phyloP scores from a whole-genome alignment of 2,329 filamentous ascomycete species.

The Aspergillus amoenus region DNA sequence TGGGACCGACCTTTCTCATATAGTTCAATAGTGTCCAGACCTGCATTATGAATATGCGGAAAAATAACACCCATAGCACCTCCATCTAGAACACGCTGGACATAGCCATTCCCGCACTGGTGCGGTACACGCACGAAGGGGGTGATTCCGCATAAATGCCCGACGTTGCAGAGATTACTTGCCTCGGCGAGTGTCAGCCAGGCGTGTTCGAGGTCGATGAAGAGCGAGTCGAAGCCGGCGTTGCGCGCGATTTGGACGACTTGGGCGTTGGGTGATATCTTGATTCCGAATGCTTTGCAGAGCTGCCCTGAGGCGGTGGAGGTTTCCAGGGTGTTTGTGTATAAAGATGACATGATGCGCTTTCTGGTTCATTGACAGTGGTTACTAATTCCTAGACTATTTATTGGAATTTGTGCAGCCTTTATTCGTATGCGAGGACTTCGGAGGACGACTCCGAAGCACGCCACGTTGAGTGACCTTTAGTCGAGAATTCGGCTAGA shows the following conservation, averaged over 20 bases:
- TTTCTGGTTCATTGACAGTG: too few species aligned
- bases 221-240: background rate
- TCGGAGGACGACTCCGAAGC: background rate
- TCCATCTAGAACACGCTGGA: constrained; percentile 32
- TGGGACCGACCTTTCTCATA: background rate
- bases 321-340: background rate
- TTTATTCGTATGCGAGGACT: background rate
- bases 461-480: background rate
- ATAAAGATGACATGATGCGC: background rate
- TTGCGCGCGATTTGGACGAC: background rate
- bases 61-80: constrained; percentile 32
- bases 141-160: constrained; percentile 8
- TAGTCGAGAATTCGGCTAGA: too few species aligned
- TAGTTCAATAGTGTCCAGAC: background rate
- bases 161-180: background rate
- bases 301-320: background rate
- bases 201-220: constrained; percentile 1
- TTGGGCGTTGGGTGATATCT: background rate
- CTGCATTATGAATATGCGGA: constrained; percentile 24
- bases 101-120: constrained; percentile 33
- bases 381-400: too few species aligned
- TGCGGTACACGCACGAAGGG: constrained; percentile 34
- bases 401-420: too few species aligned
- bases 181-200: background rate
- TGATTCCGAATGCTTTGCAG: background rate